Base-by-base conservation (phyloP, 345 rosid genomes). In the Erucastrum elatum region DNA sequence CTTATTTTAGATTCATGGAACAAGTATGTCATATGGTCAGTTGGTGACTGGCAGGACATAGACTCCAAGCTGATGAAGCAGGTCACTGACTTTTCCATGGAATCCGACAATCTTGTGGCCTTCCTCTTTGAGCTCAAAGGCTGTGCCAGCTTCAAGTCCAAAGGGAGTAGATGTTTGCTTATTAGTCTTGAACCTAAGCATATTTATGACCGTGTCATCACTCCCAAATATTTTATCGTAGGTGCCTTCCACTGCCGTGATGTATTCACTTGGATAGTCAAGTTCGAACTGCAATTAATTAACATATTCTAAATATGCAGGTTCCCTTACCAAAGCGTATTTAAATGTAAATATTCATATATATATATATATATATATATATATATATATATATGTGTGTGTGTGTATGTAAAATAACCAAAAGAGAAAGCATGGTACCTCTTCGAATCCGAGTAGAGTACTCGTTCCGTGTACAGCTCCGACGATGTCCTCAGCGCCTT, bases 181-280 rank as follows among this genome's bases (percentile, higher is more conserved):
- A 63, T 80, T 80, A 49, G 75, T 80, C 49, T 75, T 74, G 66
- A 74, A 80, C 58, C 61, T 80, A 63, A 75, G 76, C 74, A 75
- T 74, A 2, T 16, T 63, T 16, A 74, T 70, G 44, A 69, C 64
- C 9, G 27, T n/a, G 0, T 11, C 8, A 5, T 74, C 69, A 62
- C 49, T 59, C 31, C 77, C 82, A 67, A 46, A 35, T 7, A 60
- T 66, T 4, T 9, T 39, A 41, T 72, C 77, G n/a, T 16, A 73
- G 4, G 73, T 72, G 35, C 82, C 82, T 5, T 73, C 30, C 0
- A 79, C 73, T 1, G 68, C 34, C n/a, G 63, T 61, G 25, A 78
- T 41, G 82, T 71, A 78, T 34, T 78, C 82, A 78, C 73, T 67
- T 55, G 82, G 77, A 71, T 72, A 79, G 64, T 79, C 82, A 30